Conservation (phyloP, 2,329 filamentous ascomycete genomes). For the Blumeria hordei region DNA sequence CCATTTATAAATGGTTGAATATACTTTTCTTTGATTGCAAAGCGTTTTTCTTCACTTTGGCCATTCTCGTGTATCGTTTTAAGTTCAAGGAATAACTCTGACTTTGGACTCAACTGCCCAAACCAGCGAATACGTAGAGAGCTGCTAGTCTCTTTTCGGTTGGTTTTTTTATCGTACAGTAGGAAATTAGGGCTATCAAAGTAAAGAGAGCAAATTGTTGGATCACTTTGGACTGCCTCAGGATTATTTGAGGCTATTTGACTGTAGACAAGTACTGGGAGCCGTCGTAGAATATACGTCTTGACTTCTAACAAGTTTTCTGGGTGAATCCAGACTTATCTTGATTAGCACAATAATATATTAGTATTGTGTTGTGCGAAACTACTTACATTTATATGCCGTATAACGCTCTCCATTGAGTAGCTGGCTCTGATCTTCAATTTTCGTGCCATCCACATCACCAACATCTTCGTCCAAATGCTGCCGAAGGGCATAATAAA, state of each 20-base stretch:
- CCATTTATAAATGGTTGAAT: constrained; percentile 67
- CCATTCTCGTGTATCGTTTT: constrained; percentile 63
- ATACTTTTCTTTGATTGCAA: constrained; percentile 85
- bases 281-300: constrained; percentile 72
- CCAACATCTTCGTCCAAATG: constrained; percentile 37
- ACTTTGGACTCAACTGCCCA: constrained; percentile 53
- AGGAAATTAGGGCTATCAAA: constrained; percentile 76
- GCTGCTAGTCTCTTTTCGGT: constrained; percentile 46
- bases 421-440: constrained; percentile 25
- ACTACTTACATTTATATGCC: constrained; percentile 55
- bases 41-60: constrained; percentile 52
- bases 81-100: constrained; percentile 69
- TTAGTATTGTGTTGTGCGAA: background rate
- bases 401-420: constrained; percentile 51
- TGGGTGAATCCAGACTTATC: constrained; percentile 68
- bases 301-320: constrained; percentile 95
- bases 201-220: constrained; percentile 84
- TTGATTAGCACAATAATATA: constrained; percentile 13
- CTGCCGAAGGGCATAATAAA: constrained; percentile 87
- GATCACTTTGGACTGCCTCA: constrained; percentile 49
- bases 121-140: constrained; percentile 84
- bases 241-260: constrained; percentile 62
- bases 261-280: constrained; percentile 85
- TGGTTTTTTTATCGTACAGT: constrained; percentile 68
- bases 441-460: constrained; percentile 15